Percentiles rank a stretch among this genome's conserved stretches.
Conservation (phyloP, 129 eudicot species). For the Tagetes patula region DNA sequence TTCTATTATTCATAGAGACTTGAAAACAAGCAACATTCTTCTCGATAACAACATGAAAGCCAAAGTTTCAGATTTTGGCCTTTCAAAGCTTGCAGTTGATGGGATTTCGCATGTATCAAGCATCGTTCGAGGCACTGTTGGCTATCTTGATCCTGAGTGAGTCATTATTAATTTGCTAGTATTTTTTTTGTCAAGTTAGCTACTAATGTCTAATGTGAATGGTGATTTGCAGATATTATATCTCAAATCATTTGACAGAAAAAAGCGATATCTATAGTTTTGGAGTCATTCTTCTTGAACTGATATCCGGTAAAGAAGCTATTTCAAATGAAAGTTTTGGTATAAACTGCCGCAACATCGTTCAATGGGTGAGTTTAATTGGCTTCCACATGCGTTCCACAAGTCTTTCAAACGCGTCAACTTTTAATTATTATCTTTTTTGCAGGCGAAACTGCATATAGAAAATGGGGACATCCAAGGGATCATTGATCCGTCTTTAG, state of each 20-base stretch:
- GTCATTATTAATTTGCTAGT: slow-evolving; percentile 4
- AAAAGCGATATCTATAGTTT: slow-evolving; percentile 95
- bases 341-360: slow-evolving; percentile 84
- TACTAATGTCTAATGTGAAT: slow-evolving; percentile 1
- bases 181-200: neutral
- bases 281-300: slow-evolving; percentile 95
- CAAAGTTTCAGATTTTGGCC: slow-evolving; percentile 98
- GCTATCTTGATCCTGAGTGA: slow-evolving; percentile 98
- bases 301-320: slow-evolving; percentile 97
- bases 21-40: slow-evolving; percentile 94
- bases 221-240: slow-evolving; percentile 69
- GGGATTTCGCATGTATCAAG: slow-evolving; percentile 97
- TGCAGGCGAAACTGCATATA: slow-evolving; percentile 85
- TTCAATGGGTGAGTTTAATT: slow-evolving; percentile 81
- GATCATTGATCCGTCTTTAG: slow-evolving; percentile 73
- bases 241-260: slow-evolving; percentile 90
- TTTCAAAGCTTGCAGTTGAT: slow-evolving; percentile 91
- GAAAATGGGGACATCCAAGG: slow-evolving; percentile 97
- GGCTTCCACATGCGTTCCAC: neutral
- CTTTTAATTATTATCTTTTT: slow-evolving; percentile 15
- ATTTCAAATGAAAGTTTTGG: slow-evolving; percentile 88
- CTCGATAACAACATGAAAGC: slow-evolving; percentile 93
- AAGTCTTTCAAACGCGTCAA: neutral
- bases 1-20: slow-evolving; percentile 86
- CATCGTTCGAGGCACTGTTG: slow-evolving; percentile 96